Base-by-base conservation (phyloP, 768 basidiomycete species). In the Phanerochaete carnosa region DNA sequence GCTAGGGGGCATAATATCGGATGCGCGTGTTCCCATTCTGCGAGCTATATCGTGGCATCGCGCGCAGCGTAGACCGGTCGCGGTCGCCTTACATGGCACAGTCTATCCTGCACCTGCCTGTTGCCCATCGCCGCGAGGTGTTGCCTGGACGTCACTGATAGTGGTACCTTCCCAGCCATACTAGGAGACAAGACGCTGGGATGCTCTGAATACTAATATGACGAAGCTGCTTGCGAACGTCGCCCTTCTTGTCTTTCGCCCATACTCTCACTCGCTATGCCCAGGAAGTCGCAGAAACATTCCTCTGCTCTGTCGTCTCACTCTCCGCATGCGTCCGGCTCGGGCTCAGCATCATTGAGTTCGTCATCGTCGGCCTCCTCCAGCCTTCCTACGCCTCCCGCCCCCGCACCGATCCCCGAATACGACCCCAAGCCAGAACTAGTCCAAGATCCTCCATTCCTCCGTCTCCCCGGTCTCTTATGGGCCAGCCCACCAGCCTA, bases 41-140 rank as follows among this genome's bases (percentile, higher is more conserved):
- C 35, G 13, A n/a, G n/a, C 54, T 39, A 7, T 29, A 39, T 43
- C 39, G 39, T 43, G 39, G 39, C 54, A 39, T 43, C 30, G 33
- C 54, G 37, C 54, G 26, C 33, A 23, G 54, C 25, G 35, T 23
- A 55, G 35, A 37, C 35, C 33, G 54, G 35, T 37, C 54, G 33
- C 54, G 35, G 37, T 55, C 37, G 9, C 29, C 19, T 4, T 43
- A 35, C 33, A 35, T 7, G 33, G 33, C 39, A n/a, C n/a, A n/a
- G n/a, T n/a, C n/a, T 51, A 11, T 52, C 26, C 26, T 25, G 11
- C 13, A 13, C 22, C 6, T 55, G 26, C 33, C 30, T 26, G 22
- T n/a, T 6, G 26, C 16, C 39, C 32, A 56, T 61, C 60, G 56
- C 54, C 60, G 45, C 60, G 56, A 55, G 60, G 60, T 47, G 55